phyloP scores from a whole-genome alignment of 257 asterid species.

The Ilex aquifolium region DNA sequence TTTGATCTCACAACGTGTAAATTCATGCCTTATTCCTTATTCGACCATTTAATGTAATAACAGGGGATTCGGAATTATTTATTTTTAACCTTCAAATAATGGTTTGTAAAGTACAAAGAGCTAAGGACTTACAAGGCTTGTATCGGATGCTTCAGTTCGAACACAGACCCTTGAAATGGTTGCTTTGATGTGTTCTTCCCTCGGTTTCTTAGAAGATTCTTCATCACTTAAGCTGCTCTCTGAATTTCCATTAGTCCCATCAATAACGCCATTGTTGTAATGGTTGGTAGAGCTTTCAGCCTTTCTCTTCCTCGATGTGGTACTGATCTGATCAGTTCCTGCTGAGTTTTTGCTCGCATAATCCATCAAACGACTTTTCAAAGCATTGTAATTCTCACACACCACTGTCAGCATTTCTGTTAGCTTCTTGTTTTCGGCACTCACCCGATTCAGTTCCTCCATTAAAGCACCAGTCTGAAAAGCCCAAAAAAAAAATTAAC shows the following conservation, averaged over 20 bases:
- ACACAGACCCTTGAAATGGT: slow-evolving; percentile 47
- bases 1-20: too few relatives aligned
- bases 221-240: slow-evolving; percentile 88
- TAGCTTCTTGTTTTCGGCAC: slow-evolving; percentile 79
- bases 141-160: slow-evolving; percentile 71
- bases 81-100: too few relatives aligned
- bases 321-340: neutral
- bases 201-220: slow-evolving; percentile 61
- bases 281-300: slow-evolving; percentile 25
- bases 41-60: too few relatives aligned
- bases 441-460: slow-evolving; percentile 74
- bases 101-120: neutral
- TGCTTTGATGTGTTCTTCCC: slow-evolving; percentile 59
- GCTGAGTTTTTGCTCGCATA: slow-evolving; percentile 33
- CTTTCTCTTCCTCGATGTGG: slow-evolving; percentile 56
- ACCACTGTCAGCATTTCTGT: slow-evolving; percentile 55
- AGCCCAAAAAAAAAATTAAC: neutral
- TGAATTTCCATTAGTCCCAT: slow-evolving; percentile 29
- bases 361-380: slow-evolving; percentile 48
- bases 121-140: slow-evolving; percentile 67
- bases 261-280: slow-evolving; percentile 7
- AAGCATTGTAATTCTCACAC: slow-evolving; percentile 69
- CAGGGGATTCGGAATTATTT: too few relatives aligned
- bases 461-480: slow-evolving; percentile 48
- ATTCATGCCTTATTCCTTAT: too few relatives aligned